Percentiles rank a stretch among this genome's conserved stretches.
phyloP scores from a whole-genome alignment of 202 grass and related monocot species.

The Bolboschoenoplectus hybrid region DNA sequence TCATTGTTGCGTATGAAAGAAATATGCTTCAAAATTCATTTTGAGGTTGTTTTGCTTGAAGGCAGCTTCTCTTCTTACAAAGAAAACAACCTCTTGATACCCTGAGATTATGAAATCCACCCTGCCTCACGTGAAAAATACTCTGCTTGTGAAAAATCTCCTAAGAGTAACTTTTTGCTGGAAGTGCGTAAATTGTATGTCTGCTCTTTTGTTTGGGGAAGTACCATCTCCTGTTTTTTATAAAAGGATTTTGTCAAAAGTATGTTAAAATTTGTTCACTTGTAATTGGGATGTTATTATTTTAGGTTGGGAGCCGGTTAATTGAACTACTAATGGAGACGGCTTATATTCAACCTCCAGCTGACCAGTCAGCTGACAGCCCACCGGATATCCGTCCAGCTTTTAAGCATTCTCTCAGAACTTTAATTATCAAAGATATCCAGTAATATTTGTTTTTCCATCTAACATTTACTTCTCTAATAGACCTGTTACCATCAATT shows the following conservation, averaged over 20 bases:
- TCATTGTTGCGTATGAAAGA: neutral
- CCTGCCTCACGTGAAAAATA: slow-evolving; percentile 11
- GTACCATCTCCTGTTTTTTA: slow-evolving; percentile 13
- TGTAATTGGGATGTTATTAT: neutral
- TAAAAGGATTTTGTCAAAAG: slow-evolving; percentile 11
- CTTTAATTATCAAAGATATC: slow-evolving; percentile 46
- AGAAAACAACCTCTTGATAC: neutral
- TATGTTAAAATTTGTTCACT: slow-evolving; percentile 20
- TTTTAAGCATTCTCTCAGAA: slow-evolving; percentile 77
- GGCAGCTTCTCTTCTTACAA: neutral
- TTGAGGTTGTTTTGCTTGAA: neutral
- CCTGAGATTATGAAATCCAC: slow-evolving; percentile 1
- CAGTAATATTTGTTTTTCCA: slow-evolving; percentile 58
- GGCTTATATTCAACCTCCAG: slow-evolving; percentile 90
- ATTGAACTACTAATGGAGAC: slow-evolving; percentile 89
- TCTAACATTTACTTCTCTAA: slow-evolving; percentile 16
- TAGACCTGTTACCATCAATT: neutral
- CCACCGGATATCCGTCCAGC: slow-evolving; percentile 93
- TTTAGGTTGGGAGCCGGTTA: slow-evolving; percentile 94
- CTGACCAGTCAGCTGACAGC: slow-evolving; percentile 70
- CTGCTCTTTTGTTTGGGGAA: slow-evolving; percentile 25
- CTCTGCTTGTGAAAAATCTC: neutral
- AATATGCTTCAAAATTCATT: slow-evolving; percentile 16
- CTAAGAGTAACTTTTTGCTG: neutral
- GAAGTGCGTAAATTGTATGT: neutral